A percentile compares a stretch with the other conserved stretches of the same genome.
Conservation (phyloP, 768 basidiomycete species). For the Suillus hirtellus region DNA sequence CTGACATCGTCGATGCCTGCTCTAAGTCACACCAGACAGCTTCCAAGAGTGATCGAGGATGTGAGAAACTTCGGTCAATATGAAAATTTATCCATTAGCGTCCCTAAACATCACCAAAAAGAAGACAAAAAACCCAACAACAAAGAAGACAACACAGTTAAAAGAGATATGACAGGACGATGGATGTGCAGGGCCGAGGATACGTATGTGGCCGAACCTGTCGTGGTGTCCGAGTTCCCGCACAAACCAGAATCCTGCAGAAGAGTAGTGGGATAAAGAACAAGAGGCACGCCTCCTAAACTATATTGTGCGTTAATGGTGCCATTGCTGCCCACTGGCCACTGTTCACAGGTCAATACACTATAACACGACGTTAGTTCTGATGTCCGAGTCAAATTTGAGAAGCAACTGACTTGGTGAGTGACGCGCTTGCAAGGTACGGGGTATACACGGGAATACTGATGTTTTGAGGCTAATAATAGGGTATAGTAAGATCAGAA, state of each 20-base stretch:
- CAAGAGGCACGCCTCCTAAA: conserved; percentile 58
- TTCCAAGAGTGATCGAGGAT: neutral
- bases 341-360: conserved; percentile 65
- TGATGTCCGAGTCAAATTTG: conserved; percentile 2
- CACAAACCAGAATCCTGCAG: conserved; percentile 42
- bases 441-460: conserved; percentile 61
- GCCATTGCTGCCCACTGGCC: conserved; percentile 66
- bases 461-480: conserved; percentile 51
- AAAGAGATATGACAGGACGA: conserved; percentile 4
- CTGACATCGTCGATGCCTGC: neutral
- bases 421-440: conserved; percentile 46
- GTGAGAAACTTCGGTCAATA: neutral
- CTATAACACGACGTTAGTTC: conserved; percentile 33
- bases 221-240: conserved; percentile 17
- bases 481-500: conserved; percentile 10
- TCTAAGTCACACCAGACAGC: no score
- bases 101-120: conserved; percentile 2
- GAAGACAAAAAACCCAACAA: conserved; percentile 12
- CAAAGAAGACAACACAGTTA: conserved; percentile 5
- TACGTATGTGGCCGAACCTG: neutral
- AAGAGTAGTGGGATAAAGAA: conserved; percentile 47
- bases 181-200: conserved; percentile 13
- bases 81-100: neutral
- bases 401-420: conserved; percentile 51
- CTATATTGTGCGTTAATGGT: conserved; percentile 63